Conservation (phyloP, 768 basidiomycete genomes). For the Paxillus ammoniavirescens region DNA sequence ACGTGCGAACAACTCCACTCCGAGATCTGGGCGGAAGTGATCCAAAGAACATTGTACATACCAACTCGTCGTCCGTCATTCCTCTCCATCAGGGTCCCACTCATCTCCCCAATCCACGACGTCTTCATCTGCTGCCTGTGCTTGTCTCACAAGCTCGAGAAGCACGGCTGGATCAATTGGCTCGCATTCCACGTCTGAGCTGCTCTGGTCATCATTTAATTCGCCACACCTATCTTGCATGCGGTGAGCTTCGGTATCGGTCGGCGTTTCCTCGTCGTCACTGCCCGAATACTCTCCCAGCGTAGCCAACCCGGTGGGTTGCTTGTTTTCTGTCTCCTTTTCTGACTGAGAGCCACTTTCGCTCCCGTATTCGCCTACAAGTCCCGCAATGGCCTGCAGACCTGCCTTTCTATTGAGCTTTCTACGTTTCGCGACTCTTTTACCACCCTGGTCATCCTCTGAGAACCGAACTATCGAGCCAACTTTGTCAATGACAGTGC, state of each 20-base stretch:
- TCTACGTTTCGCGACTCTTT: conserved; percentile 50
- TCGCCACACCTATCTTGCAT: background rate
- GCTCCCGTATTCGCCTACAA: conserved; percentile 63
- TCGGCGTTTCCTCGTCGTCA: conserved; percentile 9
- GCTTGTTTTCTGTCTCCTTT: conserved; percentile 6
- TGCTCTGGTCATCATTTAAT: conserved; percentile 12
- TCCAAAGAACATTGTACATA: background rate
- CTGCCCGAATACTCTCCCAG: conserved; percentile 25
- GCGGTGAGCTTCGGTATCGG: background rate
- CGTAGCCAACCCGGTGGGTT: conserved; percentile 14
- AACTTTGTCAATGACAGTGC: conserved; percentile 54
- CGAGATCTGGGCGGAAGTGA: too few relatives aligned
- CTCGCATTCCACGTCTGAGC: conserved; percentile 6
- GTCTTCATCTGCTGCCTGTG: conserved; percentile 28
- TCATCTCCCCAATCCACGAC: conserved; percentile 31
- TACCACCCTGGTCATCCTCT: conserved; percentile 21
- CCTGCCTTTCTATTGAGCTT: conserved; percentile 53
- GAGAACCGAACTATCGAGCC: conserved; percentile 34
- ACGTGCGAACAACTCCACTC: too few relatives aligned
- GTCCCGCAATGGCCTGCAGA: conserved; percentile 52
- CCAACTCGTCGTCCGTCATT: background rate
- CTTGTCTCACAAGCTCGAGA: conserved; percentile 24
- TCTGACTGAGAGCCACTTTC: conserved; percentile 39
- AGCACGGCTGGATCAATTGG: conserved; percentile 18
- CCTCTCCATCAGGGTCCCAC: conserved; percentile 20